Conservation (phyloP, 1,139 yeast species). For the Pichia cactophila region DNA sequence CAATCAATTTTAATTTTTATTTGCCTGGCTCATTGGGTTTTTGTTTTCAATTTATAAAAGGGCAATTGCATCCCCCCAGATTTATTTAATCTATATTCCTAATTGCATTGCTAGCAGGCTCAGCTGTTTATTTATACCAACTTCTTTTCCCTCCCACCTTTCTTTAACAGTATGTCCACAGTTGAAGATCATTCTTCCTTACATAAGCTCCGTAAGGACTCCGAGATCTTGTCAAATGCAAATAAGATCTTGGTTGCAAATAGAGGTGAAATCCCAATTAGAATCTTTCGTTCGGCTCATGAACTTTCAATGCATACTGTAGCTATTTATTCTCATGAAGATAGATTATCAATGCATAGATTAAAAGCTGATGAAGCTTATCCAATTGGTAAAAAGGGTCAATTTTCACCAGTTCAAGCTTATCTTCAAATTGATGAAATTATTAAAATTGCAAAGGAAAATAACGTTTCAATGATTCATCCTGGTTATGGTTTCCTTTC, state of each 20-base stretch:
- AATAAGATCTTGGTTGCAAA: slow-evolving; percentile 85
- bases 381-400: slow-evolving; percentile 83
- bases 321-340: slow-evolving; percentile 96
- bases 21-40: no score
- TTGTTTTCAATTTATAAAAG: neutral
- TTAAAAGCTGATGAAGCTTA: slow-evolving; percentile 90
- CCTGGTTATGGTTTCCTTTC: slow-evolving; percentile 98
- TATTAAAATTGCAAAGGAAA: slow-evolving; percentile 79
- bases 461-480: slow-evolving; percentile 90
- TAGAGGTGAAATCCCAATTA: slow-evolving; percentile 83
- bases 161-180: slow-evolving; percentile 19
- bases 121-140: neutral
- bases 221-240: slow-evolving; percentile 54
- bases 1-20: no score
- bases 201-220: slow-evolving; percentile 46
- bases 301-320: slow-evolving; percentile 97
- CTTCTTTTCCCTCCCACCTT: neutral
- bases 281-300: slow-evolving; percentile 95
- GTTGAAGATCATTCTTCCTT: slow-evolving; percentile 28
- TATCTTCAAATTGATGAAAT: slow-evolving; percentile 95
- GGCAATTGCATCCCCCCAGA: neutral
- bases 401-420: slow-evolving; percentile 93
- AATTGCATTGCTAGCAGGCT: neutral
- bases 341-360: slow-evolving; percentile 89
- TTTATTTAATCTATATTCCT: neutral